These are phyloP conservation scores for Aspergillus calidoustus DNA, from an alignment of 2,329 filamentous ascomycete species.

Conservation along the genomic window DNA sequence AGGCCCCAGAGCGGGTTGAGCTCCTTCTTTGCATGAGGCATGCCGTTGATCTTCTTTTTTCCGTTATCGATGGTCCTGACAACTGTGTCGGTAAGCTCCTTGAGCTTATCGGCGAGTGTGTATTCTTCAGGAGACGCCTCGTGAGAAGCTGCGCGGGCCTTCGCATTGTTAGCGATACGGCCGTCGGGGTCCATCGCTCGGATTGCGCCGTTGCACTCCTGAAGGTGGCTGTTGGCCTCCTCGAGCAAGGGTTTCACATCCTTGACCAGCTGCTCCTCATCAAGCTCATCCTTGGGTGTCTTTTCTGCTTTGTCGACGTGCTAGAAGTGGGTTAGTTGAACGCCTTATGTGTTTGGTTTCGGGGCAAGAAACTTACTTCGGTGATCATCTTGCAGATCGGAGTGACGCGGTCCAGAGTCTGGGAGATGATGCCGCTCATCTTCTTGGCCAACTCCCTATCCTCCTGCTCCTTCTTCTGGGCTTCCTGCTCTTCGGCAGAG, in stretches of 20 bases:
- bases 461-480: slow-evolving; percentile 64
- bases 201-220: slow-evolving; percentile 84
- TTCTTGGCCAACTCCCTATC: slow-evolving; percentile 78
- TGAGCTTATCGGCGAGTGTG: slow-evolving; percentile 80
- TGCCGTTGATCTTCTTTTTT: slow-evolving; percentile 85
- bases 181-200: slow-evolving; percentile 89
- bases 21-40: slow-evolving; percentile 95
- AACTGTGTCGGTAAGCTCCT: slow-evolving; percentile 80
- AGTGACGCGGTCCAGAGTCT: slow-evolving; percentile 81
- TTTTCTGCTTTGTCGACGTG: slow-evolving; percentile 80
- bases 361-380: slow-evolving; percentile 58
- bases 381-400: slow-evolving; percentile 87
- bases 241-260: slow-evolving; percentile 88
- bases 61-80: slow-evolving; percentile 83
- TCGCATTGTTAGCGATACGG: slow-evolving; percentile 80
- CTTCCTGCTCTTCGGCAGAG: slow-evolving; percentile 53
- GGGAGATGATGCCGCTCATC: slow-evolving; percentile 73
- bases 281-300: slow-evolving; percentile 82
- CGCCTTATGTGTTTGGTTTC: slow-evolving; percentile 7
- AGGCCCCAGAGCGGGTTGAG: slow-evolving; percentile 88
- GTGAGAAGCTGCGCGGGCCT: slow-evolving; percentile 74
- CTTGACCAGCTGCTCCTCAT: slow-evolving; percentile 86
- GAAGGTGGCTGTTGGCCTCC: slow-evolving; percentile 78
- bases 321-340: slow-evolving; percentile 44
- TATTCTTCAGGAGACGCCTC: slow-evolving; percentile 85